Conservation (phyloP, 139 green algal species). For the Haematococcus sp. region DNA sequence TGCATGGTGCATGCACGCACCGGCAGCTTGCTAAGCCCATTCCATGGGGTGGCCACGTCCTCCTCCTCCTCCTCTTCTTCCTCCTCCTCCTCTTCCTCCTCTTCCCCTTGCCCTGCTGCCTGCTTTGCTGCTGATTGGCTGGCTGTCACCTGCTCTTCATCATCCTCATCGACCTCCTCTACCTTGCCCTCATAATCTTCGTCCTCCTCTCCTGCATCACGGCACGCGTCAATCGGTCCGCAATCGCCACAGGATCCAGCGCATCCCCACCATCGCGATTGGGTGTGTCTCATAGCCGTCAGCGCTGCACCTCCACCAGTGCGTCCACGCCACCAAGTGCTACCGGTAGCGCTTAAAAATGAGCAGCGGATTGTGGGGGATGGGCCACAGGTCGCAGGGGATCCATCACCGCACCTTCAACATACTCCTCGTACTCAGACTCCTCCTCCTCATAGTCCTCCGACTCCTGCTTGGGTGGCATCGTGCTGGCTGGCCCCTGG, state of each 20-base stretch:
- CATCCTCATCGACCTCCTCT: constrained; percentile 12
- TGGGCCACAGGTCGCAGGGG: too few species aligned
- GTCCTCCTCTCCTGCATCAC: neutral
- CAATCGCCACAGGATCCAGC: too few species aligned
- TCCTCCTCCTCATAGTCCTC: constrained; percentile 20
- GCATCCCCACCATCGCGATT: too few species aligned
- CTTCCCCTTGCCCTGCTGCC: constrained; percentile 12
- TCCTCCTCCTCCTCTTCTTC: constrained; percentile 34
- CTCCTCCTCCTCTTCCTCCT: constrained; percentile 15
- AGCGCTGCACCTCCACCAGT: too few species aligned
- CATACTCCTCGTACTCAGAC: constrained; percentile 11
- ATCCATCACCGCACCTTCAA: constrained; percentile 8
- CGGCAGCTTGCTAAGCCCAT: constrained; percentile 27
- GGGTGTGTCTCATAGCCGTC: too few species aligned
- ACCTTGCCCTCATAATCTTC: constrained; percentile 18
- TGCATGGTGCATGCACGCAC: constrained; percentile 17
- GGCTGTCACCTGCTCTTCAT: constrained; percentile 8
- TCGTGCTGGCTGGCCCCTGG: neutral
- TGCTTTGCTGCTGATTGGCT: too few species aligned
- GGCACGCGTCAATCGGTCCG: neutral
- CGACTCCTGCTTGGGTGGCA: neutral
- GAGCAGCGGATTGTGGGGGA: too few species aligned
- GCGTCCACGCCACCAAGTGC: too few species aligned
- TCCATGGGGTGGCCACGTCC: constrained; percentile 32
- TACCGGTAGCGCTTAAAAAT: too few species aligned